Evolutionary conservation across 1,284 basidiomycete genomes (phyloP).

Genomic region (Puccinia horiana): DNA sequence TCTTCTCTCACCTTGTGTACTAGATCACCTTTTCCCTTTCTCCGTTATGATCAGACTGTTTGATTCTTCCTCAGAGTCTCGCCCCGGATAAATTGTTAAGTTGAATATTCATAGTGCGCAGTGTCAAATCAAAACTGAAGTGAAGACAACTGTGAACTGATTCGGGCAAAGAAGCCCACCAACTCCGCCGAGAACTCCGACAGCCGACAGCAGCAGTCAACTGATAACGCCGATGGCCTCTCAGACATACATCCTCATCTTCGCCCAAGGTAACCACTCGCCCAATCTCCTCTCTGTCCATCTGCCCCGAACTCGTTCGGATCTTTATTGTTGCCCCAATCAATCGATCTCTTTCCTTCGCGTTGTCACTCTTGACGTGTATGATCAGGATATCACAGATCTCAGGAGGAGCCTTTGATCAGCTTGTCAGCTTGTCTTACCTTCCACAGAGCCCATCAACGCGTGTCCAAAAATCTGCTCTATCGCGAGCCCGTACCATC

Average conservation of each 20-base stretch:
- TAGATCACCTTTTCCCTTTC: too few relatives aligned
- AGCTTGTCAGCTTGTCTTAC: background rate
- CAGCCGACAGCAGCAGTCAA: background rate
- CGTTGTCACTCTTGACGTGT: background rate
- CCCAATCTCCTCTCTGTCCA: background rate
- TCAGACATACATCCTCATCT: slow-evolving; percentile 22
- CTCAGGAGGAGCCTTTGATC: background rate
- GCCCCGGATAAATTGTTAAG: too few relatives aligned
- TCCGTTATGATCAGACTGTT: too few relatives aligned
- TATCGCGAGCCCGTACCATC: background rate
- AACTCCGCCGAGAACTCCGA: background rate
- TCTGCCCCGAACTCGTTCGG: background rate
- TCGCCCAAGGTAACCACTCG: slow-evolving; percentile 19
- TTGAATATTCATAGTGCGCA: too few relatives aligned
- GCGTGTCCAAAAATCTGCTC: background rate
- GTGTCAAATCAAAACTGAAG: too few relatives aligned
- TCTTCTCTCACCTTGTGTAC: too few relatives aligned
- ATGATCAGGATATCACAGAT: background rate
- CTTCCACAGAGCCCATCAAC: background rate
- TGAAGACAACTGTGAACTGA: too few relatives aligned
- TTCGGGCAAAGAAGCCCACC: background rate
- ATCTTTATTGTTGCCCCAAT: background rate
- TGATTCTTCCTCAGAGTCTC: too few relatives aligned
- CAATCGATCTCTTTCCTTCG: background rate
- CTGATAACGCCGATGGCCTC: background rate